These are phyloP conservation scores for Ensete glaucum DNA, from an alignment of 176 grass and related monocot species.

Conservation along the genomic window DNA sequence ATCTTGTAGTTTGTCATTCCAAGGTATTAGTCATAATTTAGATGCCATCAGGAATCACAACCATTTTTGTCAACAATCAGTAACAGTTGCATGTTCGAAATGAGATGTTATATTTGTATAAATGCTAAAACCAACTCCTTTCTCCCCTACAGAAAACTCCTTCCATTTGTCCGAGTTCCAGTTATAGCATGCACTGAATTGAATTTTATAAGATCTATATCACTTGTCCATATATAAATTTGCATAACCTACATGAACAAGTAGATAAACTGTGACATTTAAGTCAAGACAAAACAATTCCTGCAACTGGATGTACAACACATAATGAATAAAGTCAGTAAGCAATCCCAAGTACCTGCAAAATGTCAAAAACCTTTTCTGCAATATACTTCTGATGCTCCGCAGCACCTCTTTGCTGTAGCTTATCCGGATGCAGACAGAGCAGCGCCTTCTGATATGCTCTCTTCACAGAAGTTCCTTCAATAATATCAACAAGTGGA, in stretches of 20 bases:
- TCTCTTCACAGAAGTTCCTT: conserved; percentile 76
- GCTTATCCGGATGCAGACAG: conserved; percentile 91
- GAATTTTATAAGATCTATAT: neutral
- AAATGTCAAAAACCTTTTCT: conserved; percentile 86
- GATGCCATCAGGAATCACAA: no score
- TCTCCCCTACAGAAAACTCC: no score
- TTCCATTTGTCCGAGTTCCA: no score
- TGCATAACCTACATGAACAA: neutral
- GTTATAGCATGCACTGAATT: neutral
- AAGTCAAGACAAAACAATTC: neutral
- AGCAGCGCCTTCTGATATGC: conserved; percentile 83
- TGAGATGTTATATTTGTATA: no score
- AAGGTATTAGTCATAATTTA: no score
- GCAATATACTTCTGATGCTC: conserved; percentile 78
- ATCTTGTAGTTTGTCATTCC: no score
- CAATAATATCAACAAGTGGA: conserved; percentile 86
- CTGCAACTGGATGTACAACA: neutral
- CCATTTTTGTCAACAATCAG: no score
- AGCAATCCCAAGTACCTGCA: conserved; percentile 59
- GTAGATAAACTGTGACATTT: neutral
- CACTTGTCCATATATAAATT: neutral
- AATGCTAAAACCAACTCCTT: no score
- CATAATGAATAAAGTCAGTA: neutral
- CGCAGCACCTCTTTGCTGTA: conserved; percentile 65
- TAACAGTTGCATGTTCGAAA: no score